Evolutionary conservation across 495 filamentous ascomycete species (phyloP).

Genomic region (Emericellopsis terricola): DNA sequence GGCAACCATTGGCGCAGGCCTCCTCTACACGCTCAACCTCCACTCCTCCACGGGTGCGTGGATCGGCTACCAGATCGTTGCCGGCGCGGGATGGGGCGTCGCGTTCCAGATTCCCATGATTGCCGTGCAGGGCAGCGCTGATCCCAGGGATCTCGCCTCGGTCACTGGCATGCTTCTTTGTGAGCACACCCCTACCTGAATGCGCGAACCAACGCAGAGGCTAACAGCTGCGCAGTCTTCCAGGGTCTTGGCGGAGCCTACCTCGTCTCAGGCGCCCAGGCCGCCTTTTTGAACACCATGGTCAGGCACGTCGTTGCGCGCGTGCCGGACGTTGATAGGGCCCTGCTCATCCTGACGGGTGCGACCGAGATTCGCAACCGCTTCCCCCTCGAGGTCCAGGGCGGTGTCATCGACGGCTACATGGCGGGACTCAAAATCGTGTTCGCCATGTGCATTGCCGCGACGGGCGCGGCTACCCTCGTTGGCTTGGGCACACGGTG

Average conservation of each 20-base stretch:
- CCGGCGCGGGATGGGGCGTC: slow-evolving; percentile 35
- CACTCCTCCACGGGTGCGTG: slow-evolving; percentile 19
- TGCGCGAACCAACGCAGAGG: not conserved
- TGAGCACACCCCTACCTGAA: slow-evolving; percentile 1
- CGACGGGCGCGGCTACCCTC: slow-evolving; percentile 7
- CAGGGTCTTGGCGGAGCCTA: slow-evolving; percentile 32
- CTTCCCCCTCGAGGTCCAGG: slow-evolving; percentile 20
- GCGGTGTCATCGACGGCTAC: slow-evolving; percentile 30
- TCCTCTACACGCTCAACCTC: slow-evolving; percentile 29
- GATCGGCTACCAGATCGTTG: slow-evolving; percentile 45
- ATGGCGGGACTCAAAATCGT: slow-evolving; percentile 30
- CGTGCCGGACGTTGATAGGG: slow-evolving; percentile 24
- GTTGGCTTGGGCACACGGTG: slow-evolving; percentile 3
- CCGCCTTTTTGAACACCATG: slow-evolving; percentile 26
- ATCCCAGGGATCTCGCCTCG: slow-evolving; percentile 28
- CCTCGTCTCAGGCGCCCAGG: slow-evolving; percentile 25
- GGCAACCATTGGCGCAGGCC: slow-evolving; percentile 6
- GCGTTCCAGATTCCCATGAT: slow-evolving; percentile 34
- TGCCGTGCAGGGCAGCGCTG: slow-evolving; percentile 29
- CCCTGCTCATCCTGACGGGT: slow-evolving; percentile 24
- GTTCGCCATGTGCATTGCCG: slow-evolving; percentile 18
- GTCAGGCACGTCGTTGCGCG: slow-evolving; percentile 12
- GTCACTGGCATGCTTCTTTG: slow-evolving; percentile 37
- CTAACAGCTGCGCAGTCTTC: slow-evolving; percentile 13
- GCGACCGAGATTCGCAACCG: slow-evolving; percentile 29